A percentile compares a stretch with the other conserved stretches of the same genome.
Conservation (phyloP, 176 grass and related monocot genomes). For the Secale cereale region DNA sequence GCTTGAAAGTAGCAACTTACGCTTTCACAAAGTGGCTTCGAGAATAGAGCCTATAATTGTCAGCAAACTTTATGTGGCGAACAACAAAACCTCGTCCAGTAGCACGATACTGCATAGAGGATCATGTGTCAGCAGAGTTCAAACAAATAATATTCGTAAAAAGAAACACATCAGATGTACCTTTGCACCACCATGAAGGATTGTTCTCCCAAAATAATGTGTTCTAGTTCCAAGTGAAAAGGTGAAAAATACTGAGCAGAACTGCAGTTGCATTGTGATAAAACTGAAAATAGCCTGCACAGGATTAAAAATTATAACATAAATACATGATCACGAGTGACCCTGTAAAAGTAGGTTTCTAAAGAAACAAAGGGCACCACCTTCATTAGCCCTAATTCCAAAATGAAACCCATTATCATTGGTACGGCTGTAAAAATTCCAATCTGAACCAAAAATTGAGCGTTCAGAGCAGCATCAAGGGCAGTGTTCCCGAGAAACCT, state of each 20-base stretch:
- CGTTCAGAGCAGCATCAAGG: conserved; percentile 91
- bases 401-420: conserved; percentile 94
- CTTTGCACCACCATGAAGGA: conserved; percentile 96
- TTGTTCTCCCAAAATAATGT: conserved; percentile 98
- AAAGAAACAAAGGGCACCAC: conserved; percentile 26
- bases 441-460: conserved; percentile 97
- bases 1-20: conserved; percentile 51
- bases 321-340: background rate
- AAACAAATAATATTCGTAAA: conserved; percentile 9
- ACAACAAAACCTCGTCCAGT: conserved; percentile 99
- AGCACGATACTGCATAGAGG: conserved; percentile 72
- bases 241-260: conserved; percentile 95
- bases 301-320: conserved; percentile 4
- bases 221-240: conserved; percentile 98
- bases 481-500: conserved; percentile 72
- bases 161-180: conserved; percentile 26
- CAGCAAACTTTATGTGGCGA: conserved; percentile 87
- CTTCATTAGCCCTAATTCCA: conserved; percentile 83
- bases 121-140: conserved; percentile 21
- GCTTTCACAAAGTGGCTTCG: conserved; percentile 99
- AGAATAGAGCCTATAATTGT: conserved; percentile 95
- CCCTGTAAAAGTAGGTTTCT: background rate
- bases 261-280: conserved; percentile 92
- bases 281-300: conserved; percentile 88
- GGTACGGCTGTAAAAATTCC: conserved; percentile 96